Evolutionary conservation across 306 rosid species (phyloP), one percentile per base, ranked within the genome.

Genomic region (Medicago lupulina): DNA sequence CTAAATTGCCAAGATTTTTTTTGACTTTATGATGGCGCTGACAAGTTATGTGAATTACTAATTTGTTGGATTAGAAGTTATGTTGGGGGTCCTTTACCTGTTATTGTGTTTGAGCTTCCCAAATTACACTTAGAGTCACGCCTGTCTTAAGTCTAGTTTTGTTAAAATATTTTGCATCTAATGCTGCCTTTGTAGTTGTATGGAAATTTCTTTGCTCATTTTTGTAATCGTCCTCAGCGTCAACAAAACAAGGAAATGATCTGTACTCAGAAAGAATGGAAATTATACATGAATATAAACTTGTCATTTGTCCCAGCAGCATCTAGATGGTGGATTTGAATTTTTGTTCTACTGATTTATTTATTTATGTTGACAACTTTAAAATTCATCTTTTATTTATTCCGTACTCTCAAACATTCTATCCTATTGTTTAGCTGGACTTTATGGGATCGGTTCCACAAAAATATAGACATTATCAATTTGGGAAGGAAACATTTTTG

Each of bases 11-110:
- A 67, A 67, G 51, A 72, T 71, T 67, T 71, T 34, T 79, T 71
- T 76, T 82, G 75, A 76, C 70, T 67, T 60, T 78, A 73, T 76
- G 71, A 79, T 79, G 73, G 70, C 15, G 44, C 75, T 54, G 80
- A 70, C 60, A 38, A 68, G 77, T 57, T 59, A 61, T 77, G 78
- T 84, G 70, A 77, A 72, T 47, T 47, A 82, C 66, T 72, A 73
- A 57, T 18, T 76, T 72, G 79, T 54, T 75, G 46, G 79, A 76
- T 65, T 38, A 23, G 67, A 75, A 78, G 73, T 70, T 59, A 58
- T 47, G 55, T 40, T 62, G 39, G 67, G 75, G 73, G 13, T 61
- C 21, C 54, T 21, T 51, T 39, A 39, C 77, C 80, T 71, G 62
- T 59, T 59, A 15, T 74, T 80, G 75, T 65, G 75, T 67, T 72